phyloP scores from a whole-genome alignment of 805 yeast genomes.

The Kodamaea leandrae region DNA sequence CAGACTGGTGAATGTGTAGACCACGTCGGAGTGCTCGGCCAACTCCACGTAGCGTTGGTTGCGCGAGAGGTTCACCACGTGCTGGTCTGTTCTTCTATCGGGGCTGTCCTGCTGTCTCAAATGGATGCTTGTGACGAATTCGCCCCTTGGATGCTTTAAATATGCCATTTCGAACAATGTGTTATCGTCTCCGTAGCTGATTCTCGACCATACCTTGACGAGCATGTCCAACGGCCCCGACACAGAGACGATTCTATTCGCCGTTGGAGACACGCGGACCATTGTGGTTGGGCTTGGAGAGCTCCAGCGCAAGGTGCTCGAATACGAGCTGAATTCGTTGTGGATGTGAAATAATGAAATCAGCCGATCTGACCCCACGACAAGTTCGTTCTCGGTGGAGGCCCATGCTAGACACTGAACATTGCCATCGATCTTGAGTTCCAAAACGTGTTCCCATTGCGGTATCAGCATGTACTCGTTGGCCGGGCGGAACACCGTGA shows the following conservation, averaged over 20 bases:
- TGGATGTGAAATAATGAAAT: slow-evolving; percentile 9
- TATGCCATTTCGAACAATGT: slow-evolving; percentile 60
- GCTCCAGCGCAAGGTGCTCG: slow-evolving; percentile 37
- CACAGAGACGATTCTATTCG: slow-evolving; percentile 59
- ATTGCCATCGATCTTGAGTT: slow-evolving; percentile 8
- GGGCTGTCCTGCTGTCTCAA: neutral
- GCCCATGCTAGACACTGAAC: slow-evolving; percentile 58
- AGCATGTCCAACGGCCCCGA: slow-evolving; percentile 60
- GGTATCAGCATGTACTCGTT: slow-evolving; percentile 45
- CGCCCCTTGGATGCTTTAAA: slow-evolving; percentile 53
- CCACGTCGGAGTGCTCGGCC: slow-evolving; percentile 22
- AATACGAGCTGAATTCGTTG: slow-evolving; percentile 13
- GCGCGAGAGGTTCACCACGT: slow-evolving; percentile 13
- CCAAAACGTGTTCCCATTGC: slow-evolving; percentile 42
- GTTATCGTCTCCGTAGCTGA: slow-evolving; percentile 58
- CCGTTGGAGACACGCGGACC: slow-evolving; percentile 63
- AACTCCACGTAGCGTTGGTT: slow-evolving; percentile 12
- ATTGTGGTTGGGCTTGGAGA: slow-evolving; percentile 51
- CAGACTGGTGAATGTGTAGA: slow-evolving; percentile 67
- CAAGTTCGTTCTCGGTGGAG: slow-evolving; percentile 48
- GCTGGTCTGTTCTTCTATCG: slow-evolving; percentile 21
- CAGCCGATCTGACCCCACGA: slow-evolving; percentile 45
- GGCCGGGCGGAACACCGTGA: slow-evolving; percentile 55
- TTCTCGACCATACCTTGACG: slow-evolving; percentile 76
- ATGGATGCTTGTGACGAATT: slow-evolving; percentile 51